A percentile compares a stretch with the other conserved stretches of the same genome.
Conservation (phyloP, 2,329 filamentous ascomycete species). For the Lasiodiplodia citricola region DNA sequence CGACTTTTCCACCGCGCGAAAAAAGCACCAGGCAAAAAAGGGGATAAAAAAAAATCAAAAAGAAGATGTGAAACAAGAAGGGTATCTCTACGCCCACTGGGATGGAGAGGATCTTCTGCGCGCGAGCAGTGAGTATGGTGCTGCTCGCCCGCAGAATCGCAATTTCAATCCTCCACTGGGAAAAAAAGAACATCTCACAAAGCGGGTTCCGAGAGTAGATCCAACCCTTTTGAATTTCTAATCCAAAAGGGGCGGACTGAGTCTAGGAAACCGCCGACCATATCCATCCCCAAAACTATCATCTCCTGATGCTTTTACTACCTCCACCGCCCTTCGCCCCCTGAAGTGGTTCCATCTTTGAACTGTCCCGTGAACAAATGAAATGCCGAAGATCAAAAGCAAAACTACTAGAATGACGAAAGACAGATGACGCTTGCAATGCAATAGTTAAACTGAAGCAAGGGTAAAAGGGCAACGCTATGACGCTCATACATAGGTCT, state of each 20-base stretch:
- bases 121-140: not conserved
- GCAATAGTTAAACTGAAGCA: slow-evolving; percentile 13
- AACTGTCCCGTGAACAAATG: slow-evolving; percentile 17
- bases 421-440: slow-evolving; percentile 28
- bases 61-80: slow-evolving; percentile 24
- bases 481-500: slow-evolving; percentile 46
- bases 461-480: slow-evolving; percentile 42
- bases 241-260: slow-evolving; percentile 19
- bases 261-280: slow-evolving; percentile 22
- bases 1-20: slow-evolving; percentile 14
- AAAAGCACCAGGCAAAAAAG: slow-evolving; percentile 11
- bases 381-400: slow-evolving; percentile 22
- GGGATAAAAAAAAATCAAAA: slow-evolving; percentile 9
- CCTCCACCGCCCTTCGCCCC: slow-evolving; percentile 12
- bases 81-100: slow-evolving; percentile 27
- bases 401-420: slow-evolving; percentile 16
- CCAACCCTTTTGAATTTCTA: slow-evolving; percentile 25
- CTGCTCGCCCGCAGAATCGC: slow-evolving; percentile 19
- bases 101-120: slow-evolving; percentile 23
- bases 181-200: slow-evolving; percentile 4
- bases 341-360: not conserved
- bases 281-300: slow-evolving; percentile 23
- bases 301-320: slow-evolving; percentile 12
- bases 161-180: slow-evolving; percentile 22
- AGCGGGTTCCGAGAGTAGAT: slow-evolving; percentile 3